Base-by-base conservation (phyloP, 2,329 filamentous ascomycete genomes). In the Ceratocystis ficicola region DNA sequence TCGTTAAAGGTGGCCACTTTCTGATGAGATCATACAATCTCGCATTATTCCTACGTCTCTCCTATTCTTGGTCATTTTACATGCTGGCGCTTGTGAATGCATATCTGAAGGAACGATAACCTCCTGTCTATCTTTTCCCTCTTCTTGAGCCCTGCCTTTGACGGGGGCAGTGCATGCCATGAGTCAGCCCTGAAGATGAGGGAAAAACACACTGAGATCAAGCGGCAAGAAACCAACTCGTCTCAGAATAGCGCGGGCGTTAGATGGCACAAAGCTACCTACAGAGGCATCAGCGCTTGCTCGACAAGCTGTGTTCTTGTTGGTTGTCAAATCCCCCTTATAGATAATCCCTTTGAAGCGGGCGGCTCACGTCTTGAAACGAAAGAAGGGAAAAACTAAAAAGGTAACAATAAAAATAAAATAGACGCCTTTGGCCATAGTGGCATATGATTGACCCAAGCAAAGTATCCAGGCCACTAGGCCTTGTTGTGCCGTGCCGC, bases 401-500 rank as follows among this genome's bases (percentile, higher is more conserved):
- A 30, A 30, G 5, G 1, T 30, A 50, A 17, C 8, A 48, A n/a
- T n/a, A 25, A 8, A 50, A 50, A 41, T 10, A 41, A 41, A 41
- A 41, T 41, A 41, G 36, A 15, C 36, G 36, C 36, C 36, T 41
- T 41, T 41, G 4, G 3, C 3, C 10, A 15, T 52, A 5, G 25
- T 52, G 48, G 20, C 20, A 22, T 25, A 22, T 48, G 6, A 48
- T n/a, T 52, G 55, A 59, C 28, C 55, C 30, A 20, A 59, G 55
- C 28, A 32, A 20, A 59, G 55, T 17, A 32, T 28, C 28, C 25
- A 59, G 5, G 17, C 20, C 12, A 36, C 55, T 59, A 17, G 28
- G n/a, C 25, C 30, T n/a, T n/a, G n/a, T n/a, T n/a, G 55, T 59
- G 55, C 17, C 30, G 55, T 59, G 55, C 17, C 30, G 55, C 55